Conservation (phyloP, 768 basidiomycete genomes). For the Tephrocybe sp. region DNA sequence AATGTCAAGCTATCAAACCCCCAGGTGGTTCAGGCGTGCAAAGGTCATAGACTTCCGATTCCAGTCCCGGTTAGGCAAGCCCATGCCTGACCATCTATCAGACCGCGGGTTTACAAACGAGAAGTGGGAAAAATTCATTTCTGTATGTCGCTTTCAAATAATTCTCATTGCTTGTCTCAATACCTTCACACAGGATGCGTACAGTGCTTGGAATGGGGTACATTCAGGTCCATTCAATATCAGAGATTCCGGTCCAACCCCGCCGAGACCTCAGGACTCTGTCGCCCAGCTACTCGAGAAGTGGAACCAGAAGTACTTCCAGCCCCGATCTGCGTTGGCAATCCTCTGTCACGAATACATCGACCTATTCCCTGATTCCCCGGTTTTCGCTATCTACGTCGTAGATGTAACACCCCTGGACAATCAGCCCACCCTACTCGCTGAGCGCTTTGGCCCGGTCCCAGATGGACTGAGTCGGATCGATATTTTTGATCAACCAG, state of each 20-base stretch:
- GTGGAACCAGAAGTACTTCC: conserved; percentile 21
- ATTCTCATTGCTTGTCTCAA: not conserved
- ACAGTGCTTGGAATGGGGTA: conserved; percentile 16
- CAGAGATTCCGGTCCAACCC: not conserved
- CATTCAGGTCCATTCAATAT: not conserved
- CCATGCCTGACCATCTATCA: conserved; percentile 14
- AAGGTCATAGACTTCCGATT: conserved; percentile 25
- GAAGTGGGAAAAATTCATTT: conserved; percentile 21
- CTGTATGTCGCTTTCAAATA: conserved; percentile 11
- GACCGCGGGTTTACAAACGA: conserved; percentile 11
- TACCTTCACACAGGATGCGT: conserved; percentile 17
- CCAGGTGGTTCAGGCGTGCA: conserved; percentile 7
- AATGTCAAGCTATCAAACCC: not conserved
- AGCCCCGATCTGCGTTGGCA: conserved; percentile 11
- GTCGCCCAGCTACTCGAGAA: conserved; percentile 16
- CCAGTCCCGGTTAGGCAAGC: conserved; percentile 2
- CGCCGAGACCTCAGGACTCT: conserved; percentile 22
- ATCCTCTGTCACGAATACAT: conserved; percentile 22
- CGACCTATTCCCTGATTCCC: conserved; percentile 19
- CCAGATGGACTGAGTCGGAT: conserved; percentile 20
- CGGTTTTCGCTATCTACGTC: conserved; percentile 25
- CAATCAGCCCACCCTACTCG: conserved; percentile 7
- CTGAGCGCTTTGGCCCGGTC: conserved; percentile 22
- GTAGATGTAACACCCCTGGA: conserved; percentile 17
- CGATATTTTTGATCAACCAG: conserved; percentile 21